Conservation (phyloP, 192 early-diverging fungal species). For the Coemansia reversa region DNA sequence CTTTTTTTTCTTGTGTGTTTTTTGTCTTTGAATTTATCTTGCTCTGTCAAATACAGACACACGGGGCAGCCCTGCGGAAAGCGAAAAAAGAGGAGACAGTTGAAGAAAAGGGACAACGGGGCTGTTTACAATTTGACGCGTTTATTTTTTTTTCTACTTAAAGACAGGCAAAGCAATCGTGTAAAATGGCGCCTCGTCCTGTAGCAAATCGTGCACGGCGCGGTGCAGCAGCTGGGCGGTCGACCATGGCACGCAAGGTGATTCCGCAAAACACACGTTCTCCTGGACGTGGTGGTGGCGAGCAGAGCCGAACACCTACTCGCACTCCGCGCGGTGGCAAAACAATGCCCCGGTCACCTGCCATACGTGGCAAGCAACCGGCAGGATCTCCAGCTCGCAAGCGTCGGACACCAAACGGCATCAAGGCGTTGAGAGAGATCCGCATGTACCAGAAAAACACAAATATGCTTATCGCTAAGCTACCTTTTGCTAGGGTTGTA, state of each 20-base stretch:
- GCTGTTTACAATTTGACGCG: slow-evolving; percentile 5
- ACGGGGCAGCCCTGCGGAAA: no score
- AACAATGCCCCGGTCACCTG: slow-evolving; percentile 14
- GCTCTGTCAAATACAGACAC: neutral
- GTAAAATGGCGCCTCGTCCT: slow-evolving; percentile 17
- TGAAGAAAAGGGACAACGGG: slow-evolving; percentile 5
- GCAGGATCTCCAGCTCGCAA: slow-evolving; percentile 25
- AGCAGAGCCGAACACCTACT: slow-evolving; percentile 9
- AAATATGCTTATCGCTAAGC: slow-evolving; percentile 74
- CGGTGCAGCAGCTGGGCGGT: slow-evolving; percentile 17
- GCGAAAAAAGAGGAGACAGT: neutral
- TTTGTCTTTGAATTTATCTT: slow-evolving; percentile 7
- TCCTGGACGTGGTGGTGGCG: neutral
- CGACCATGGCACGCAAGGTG: slow-evolving; percentile 35
- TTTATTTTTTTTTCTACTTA: neutral
- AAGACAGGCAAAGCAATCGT: neutral
- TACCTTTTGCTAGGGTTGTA: slow-evolving; percentile 85
- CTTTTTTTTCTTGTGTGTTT: neutral
- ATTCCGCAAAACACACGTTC: slow-evolving; percentile 9
- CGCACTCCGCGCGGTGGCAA: slow-evolving; percentile 26
- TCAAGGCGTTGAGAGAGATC: slow-evolving; percentile 81
- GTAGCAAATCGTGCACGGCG: slow-evolving; percentile 31
- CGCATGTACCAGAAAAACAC: slow-evolving; percentile 81
- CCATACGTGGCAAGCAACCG: neutral
- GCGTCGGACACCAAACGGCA: slow-evolving; percentile 55